Conservation (phyloP, 2,329 filamentous ascomycete species). For the Fusarium pseudocircinatum region DNA sequence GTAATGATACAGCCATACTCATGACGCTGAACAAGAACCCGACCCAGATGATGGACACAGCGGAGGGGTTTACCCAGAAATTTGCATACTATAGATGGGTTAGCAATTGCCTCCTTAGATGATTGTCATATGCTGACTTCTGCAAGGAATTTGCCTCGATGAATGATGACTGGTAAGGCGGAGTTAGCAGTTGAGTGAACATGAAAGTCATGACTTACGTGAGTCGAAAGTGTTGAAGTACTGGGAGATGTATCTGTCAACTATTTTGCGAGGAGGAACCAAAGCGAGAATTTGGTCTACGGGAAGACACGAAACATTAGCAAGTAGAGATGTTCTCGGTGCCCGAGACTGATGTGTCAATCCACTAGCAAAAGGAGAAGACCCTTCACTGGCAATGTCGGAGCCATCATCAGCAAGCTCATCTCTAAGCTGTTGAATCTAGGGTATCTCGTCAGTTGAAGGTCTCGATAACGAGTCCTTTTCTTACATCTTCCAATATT, state of each 20-base stretch:
- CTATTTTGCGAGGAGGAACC: conserved; percentile 23
- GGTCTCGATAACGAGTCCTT: neutral
- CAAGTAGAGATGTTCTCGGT: conserved; percentile 1
- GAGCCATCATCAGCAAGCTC: neutral
- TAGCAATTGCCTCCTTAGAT: neutral
- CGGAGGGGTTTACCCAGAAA: conserved; percentile 1
- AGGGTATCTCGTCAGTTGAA: neutral
- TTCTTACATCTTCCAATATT: conserved; percentile 11
- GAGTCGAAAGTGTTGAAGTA: conserved; percentile 34
- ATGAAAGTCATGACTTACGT: neutral
- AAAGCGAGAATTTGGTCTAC: conserved; percentile 20
- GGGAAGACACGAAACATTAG: neutral
- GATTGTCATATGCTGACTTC: neutral
- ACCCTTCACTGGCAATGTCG: neutral
- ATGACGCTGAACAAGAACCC: conserved; percentile 13
- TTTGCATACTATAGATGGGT: neutral
- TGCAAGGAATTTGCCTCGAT: conserved; percentile 13
- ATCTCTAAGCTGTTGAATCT: conserved; percentile 12
- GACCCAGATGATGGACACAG: conserved; percentile 8
- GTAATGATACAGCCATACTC: conserved; percentile 2
- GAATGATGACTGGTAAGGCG: neutral
- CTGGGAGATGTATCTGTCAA: conserved; percentile 30
- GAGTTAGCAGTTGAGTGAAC: neutral
- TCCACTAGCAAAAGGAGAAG: neutral
- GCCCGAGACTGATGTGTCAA: neutral